phyloP scores from a whole-genome alignment of 805 yeast genomes.

The Wickerhamiella galacta region DNA sequence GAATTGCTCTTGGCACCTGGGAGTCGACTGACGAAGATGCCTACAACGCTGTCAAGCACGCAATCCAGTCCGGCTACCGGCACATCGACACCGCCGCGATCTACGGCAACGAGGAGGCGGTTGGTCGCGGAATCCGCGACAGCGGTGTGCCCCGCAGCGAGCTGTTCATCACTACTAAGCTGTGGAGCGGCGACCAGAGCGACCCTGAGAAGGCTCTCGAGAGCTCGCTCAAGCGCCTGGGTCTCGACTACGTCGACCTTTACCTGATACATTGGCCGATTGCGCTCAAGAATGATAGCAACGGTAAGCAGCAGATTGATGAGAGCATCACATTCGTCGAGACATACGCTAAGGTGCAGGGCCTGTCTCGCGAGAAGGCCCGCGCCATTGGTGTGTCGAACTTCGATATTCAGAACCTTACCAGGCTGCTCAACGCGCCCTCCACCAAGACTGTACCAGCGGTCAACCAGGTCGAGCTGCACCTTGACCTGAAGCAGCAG shows the following conservation, averaged over 20 bases:
- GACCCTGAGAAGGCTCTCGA: constrained; percentile 33
- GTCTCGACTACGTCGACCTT: constrained; percentile 46
- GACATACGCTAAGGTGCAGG: constrained; percentile 45
- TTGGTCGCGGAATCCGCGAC: constrained; percentile 37
- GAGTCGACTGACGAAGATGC: constrained; percentile 32
- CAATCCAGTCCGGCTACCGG: constrained; percentile 47
- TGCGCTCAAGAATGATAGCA: constrained; percentile 23
- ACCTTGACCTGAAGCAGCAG: constrained; percentile 52
- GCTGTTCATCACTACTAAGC: constrained; percentile 46
- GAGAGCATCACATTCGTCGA: constrained; percentile 29
- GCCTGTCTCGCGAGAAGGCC: constrained; percentile 32
- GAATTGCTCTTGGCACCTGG: constrained; percentile 55
- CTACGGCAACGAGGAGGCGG: constrained; percentile 51
- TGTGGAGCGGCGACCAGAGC: constrained; percentile 29
- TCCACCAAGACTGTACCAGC: constrained; percentile 43
- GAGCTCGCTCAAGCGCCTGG: constrained; percentile 33
- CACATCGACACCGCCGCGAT: constrained; percentile 63
- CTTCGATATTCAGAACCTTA: constrained; percentile 35
- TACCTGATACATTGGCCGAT: constrained; percentile 48
- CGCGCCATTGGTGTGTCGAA: constrained; percentile 63
- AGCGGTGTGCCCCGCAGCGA: constrained; percentile 31
- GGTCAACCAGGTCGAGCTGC: constrained; percentile 57
- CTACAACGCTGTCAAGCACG: constrained; percentile 38
- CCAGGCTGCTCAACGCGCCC: constrained; percentile 27
- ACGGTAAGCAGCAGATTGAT: constrained; percentile 23